These are phyloP conservation scores for Miamiensis avidus DNA, from an alignment of 169 alveolate species.

Conservation along the genomic window DNA sequence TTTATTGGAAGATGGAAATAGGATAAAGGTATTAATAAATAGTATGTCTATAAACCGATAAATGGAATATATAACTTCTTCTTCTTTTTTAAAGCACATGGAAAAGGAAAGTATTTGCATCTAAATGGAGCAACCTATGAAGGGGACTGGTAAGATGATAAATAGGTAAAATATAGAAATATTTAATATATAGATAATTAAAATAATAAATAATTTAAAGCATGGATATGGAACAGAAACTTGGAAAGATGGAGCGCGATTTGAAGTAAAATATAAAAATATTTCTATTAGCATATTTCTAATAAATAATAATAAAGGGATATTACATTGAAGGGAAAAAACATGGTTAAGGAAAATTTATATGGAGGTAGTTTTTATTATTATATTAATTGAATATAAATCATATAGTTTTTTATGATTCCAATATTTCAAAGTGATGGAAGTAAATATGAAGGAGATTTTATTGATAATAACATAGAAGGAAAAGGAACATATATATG, in stretches of 20 bases:
- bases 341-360: constrained; percentile 20
- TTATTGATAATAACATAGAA: constrained; percentile 17
- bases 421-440: too few relatives aligned
- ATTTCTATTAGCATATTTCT: too few relatives aligned
- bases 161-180: constrained; percentile 1
- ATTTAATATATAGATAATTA: neutral
- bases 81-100: constrained; percentile 42
- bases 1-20: constrained; percentile 49
- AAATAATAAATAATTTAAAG: constrained; percentile 3
- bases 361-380: too few relatives aligned
- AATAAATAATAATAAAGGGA: constrained; percentile 1
- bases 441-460: constrained; percentile 20
- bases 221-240: constrained; percentile 12
- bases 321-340: constrained; percentile 25
- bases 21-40: constrained; percentile 26
- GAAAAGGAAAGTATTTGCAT: constrained; percentile 50
- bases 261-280: neutral
- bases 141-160: constrained; percentile 57
- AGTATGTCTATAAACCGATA: too few relatives aligned
- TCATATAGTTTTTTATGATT: too few relatives aligned
- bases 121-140: constrained; percentile 52
- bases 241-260: constrained; percentile 21
- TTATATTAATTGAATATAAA: too few relatives aligned
- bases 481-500: constrained; percentile 27
- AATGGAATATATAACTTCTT: neutral